Base-by-base conservation (phyloP, 1,284 basidiomycete genomes). In the Grifola frondosa region DNA sequence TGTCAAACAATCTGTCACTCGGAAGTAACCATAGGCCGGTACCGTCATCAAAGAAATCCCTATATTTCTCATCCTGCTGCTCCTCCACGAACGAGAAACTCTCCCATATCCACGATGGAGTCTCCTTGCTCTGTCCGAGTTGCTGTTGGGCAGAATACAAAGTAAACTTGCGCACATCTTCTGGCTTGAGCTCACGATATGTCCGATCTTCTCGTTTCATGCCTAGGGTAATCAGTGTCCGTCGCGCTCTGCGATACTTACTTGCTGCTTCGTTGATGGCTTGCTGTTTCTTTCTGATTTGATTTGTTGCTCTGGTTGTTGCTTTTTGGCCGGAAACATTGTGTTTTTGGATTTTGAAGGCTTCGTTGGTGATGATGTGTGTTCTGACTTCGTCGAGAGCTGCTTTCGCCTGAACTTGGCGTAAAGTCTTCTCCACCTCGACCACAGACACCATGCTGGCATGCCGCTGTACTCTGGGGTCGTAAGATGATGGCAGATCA, bases 101-200 rank as follows among this genome's bases (percentile, higher is more conserved):
- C 16, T 46, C 44, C 53, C 53, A 55, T 16, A 55, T 49, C 53
- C 53, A 55, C 7, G 50, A 47, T 9, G 38, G 25, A 12, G 10
- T 15, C 33, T 30, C 28, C 25, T 32, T 44, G 40, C 44, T 49
- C 12, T 49, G 30, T 3, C 50, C 50, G 2, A 43, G 22, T 17
- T 4, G n/a, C 12, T 35, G 21, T 10, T 44, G 34, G 6, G 30
- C 37, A 3, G 37, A 39, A 16, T 28, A 19, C 2, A 52, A 25
- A 3, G 35, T 36, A 30, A 44, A 52, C n/a, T 42, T 20, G 9
- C 29, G 22, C 5, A 44, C 24, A 24, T 52, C 40, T 5, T 23
- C 23, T 11, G 23, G 28, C 15, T 36, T 12, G 10, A 52, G 44
- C 7, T 21, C 28, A n/a, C 31, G 39, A 21, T 30, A 44, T 11